A percentile compares a stretch with the other conserved stretches of the same genome.
phyloP scores from a whole-genome alignment of 1,284 basidiomycete species.

The Fomitopsis pinicola region DNA sequence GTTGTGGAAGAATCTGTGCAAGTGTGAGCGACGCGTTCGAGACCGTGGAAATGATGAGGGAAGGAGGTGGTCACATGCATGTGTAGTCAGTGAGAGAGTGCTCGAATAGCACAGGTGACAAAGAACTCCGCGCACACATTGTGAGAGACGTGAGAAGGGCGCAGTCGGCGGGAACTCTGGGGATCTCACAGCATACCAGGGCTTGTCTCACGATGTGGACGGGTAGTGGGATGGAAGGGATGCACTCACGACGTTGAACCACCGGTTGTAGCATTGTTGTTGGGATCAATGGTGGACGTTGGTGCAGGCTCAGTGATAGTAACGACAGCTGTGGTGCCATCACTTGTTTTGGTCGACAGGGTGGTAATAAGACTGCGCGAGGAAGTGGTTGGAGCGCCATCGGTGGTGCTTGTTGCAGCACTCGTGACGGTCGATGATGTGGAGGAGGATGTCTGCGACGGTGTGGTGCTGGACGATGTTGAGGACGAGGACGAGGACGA shows the following conservation, averaged over 20 bases:
- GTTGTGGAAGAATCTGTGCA: conserved; percentile 62
- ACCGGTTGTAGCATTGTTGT: neutral
- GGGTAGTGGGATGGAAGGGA: neutral
- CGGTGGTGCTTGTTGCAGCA: conserved; percentile 6
- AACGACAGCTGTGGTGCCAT: neutral
- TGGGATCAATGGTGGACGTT: neutral
- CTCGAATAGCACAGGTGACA: neutral
- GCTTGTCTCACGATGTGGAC: too few species aligned
- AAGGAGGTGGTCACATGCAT: neutral
- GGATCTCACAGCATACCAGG: too few species aligned
- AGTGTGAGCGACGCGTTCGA: neutral
- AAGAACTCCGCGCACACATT: neutral
- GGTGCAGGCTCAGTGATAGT: neutral
- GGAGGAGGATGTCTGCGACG: conserved; percentile 5
- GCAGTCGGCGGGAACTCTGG: too few species aligned
- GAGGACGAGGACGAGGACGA: conserved; percentile 10
- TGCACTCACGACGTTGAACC: neutral
- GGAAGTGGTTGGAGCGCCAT: conserved; percentile 5
- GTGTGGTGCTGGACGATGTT: conserved; percentile 10
- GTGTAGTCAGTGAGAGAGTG: neutral
- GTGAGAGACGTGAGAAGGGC: too few species aligned
- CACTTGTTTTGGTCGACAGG: neutral
- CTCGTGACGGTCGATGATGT: neutral
- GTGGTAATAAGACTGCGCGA: conserved; percentile 1
- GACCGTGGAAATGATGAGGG: neutral